Conservation (phyloP, 2,329 filamentous ascomycete species). For the Diaporthe amygdali region DNA sequence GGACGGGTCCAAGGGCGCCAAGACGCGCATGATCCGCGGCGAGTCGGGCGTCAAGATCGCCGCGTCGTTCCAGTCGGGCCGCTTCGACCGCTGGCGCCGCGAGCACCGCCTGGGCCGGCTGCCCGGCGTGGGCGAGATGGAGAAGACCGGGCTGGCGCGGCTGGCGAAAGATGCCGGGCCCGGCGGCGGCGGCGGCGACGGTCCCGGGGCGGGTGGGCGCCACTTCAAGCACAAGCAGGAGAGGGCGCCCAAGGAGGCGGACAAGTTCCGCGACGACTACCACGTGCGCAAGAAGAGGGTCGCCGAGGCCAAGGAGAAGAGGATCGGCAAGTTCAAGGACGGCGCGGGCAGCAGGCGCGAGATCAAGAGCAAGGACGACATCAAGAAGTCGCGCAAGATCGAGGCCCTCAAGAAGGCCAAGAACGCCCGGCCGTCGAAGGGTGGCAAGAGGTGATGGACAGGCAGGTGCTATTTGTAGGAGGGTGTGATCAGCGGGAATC, state of each 20-base stretch:
- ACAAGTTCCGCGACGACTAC: slow-evolving; percentile 92
- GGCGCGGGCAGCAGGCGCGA: slow-evolving; percentile 76
- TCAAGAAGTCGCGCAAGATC: slow-evolving; percentile 80
- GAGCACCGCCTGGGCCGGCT: slow-evolving; percentile 80
- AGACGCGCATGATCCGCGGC: slow-evolving; percentile 72
- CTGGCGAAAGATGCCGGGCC: slow-evolving; percentile 23
- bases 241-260: slow-evolving; percentile 88
- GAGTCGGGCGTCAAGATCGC: slow-evolving; percentile 97
- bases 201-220: slow-evolving; percentile 48
- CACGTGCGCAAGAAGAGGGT: slow-evolving; percentile 89
- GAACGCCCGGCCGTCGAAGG: slow-evolving; percentile 82
- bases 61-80: slow-evolving; percentile 88
- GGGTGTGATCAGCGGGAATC: background rate
- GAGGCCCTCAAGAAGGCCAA: slow-evolving; percentile 82
- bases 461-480: background rate
- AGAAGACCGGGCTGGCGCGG: slow-evolving; percentile 53
- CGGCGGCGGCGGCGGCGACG: slow-evolving; percentile 36
- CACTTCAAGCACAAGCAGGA: slow-evolving; percentile 87
- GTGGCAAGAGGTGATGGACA: slow-evolving; percentile 17
- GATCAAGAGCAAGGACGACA: slow-evolving; percentile 81
- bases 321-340: slow-evolving; percentile 75
- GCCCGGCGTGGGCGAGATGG: slow-evolving; percentile 83
- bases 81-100: slow-evolving; percentile 92
- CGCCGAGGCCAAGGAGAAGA: slow-evolving; percentile 84
- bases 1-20: slow-evolving; percentile 77